Conservation (phyloP, 495 filamentous ascomycete species). For the Aspergillus sclerotioniger region DNA sequence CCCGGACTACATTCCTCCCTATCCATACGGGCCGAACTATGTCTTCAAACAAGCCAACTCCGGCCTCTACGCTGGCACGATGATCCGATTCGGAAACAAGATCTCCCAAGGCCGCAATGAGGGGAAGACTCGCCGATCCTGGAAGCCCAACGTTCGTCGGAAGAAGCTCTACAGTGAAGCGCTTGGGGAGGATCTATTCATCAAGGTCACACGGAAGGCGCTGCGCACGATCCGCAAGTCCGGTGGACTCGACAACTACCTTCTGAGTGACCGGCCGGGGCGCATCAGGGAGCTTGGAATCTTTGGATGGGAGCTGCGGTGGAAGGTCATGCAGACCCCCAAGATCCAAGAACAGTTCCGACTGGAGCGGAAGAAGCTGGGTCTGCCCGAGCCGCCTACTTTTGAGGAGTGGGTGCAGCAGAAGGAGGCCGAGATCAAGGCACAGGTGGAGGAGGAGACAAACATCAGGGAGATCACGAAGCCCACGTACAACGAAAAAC, state of each 20-base stretch:
- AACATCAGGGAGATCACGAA: constrained; percentile 40
- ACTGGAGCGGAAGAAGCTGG: constrained; percentile 50
- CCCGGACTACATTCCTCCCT: constrained; percentile 59
- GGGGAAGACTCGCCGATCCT: constrained; percentile 79
- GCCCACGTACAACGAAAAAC: constrained; percentile 33
- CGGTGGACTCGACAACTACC: constrained; percentile 87
- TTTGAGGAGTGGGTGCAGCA: constrained; percentile 42
- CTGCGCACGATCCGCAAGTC: constrained; percentile 83
- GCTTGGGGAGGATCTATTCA: constrained; percentile 62
- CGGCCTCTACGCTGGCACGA: constrained; percentile 76
- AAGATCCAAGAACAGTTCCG: constrained; percentile 58
- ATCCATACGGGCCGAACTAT: constrained; percentile 77
- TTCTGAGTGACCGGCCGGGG: constrained; percentile 68
- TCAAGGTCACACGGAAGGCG: constrained; percentile 73
- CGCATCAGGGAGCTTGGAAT: constrained; percentile 82
- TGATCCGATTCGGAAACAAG: constrained; percentile 88
- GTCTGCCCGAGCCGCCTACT: constrained; percentile 41
- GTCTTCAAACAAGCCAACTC: constrained; percentile 85
- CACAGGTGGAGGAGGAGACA: constrained; percentile 32
- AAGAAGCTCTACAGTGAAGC: constrained; percentile 72
- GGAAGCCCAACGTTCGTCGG: constrained; percentile 83
- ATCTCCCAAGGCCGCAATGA: constrained; percentile 70
- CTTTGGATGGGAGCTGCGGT: constrained; percentile 83
- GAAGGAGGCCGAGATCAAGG: constrained; percentile 36
- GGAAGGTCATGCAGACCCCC: constrained; percentile 76